These are phyloP conservation scores for Candida patagonica DNA, from an alignment of 805 yeast species.

Conservation along the genomic window DNA sequence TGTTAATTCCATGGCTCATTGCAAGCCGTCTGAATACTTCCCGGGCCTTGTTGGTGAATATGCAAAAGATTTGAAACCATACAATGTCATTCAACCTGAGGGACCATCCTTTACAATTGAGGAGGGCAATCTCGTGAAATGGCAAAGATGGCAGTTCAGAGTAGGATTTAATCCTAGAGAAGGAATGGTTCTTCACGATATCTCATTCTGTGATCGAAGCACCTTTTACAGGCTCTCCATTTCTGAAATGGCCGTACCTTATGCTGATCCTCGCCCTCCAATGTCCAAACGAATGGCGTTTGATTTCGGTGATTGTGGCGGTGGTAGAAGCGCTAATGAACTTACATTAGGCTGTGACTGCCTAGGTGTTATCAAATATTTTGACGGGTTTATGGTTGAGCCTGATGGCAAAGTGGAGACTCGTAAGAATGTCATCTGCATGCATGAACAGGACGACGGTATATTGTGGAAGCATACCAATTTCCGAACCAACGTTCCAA, in stretches of 20 bases:
- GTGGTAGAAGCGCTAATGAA: slow-evolving; percentile 65
- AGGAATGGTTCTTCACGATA: slow-evolving; percentile 69
- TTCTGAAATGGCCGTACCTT: slow-evolving; percentile 83
- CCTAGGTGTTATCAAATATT: slow-evolving; percentile 69
- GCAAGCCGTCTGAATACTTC: slow-evolving; percentile 4
- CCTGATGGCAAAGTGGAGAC: slow-evolving; percentile 53
- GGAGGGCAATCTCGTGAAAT: slow-evolving; percentile 46
- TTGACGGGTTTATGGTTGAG: slow-evolving; percentile 53
- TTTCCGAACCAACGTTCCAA: slow-evolving; percentile 63
- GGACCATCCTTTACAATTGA: slow-evolving; percentile 58
- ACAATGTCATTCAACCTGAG: slow-evolving; percentile 76
- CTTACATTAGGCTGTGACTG: slow-evolving; percentile 74
- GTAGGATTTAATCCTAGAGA: slow-evolving; percentile 65
- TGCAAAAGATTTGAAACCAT: slow-evolving; percentile 51
- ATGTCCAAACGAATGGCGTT: slow-evolving; percentile 81
- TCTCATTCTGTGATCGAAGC: slow-evolving; percentile 67
- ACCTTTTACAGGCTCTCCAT: slow-evolving; percentile 62
- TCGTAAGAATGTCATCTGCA: slow-evolving; percentile 62
- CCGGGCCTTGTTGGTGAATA: slow-evolving; percentile 2
- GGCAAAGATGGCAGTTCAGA: slow-evolving; percentile 84
- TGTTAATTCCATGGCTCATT: slow-evolving; percentile 37
- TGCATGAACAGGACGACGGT: slow-evolving; percentile 82
- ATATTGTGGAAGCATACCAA: slow-evolving; percentile 70
- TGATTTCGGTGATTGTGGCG: slow-evolving; percentile 80
- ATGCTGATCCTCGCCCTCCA: slow-evolving; percentile 78